Evolutionary conservation across 805 yeast genomes (phyloP).

Genomic region (Ogataea pini): DNA sequence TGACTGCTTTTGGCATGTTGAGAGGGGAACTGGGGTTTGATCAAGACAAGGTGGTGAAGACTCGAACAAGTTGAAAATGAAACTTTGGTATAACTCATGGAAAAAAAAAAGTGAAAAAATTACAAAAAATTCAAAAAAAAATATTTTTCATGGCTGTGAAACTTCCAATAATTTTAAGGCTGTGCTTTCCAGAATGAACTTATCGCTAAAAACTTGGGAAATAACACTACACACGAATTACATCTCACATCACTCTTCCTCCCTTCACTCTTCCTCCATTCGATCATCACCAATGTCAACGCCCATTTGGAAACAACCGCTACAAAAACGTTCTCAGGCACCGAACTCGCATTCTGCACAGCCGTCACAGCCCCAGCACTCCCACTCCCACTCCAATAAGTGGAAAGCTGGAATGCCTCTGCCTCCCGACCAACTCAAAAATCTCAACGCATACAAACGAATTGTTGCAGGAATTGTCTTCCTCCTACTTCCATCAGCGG

Average conservation of each 20-base stretch:
- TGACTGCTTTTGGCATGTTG: constrained; percentile 62
- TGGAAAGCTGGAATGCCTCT: constrained; percentile 9
- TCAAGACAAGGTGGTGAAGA: neutral
- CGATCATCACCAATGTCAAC: too few species aligned
- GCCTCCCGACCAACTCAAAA: constrained; percentile 18
- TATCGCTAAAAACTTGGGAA: neutral
- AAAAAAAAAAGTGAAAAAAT: neutral
- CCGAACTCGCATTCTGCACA: neutral
- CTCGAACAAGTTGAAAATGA: neutral
- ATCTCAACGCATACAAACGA: constrained; percentile 32
- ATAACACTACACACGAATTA: neutral
- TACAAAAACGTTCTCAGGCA: too few species aligned
- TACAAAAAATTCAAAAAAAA: constrained; percentile 2
- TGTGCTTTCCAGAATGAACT: neutral
- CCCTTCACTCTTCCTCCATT: too few species aligned
- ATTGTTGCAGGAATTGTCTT: constrained; percentile 35
- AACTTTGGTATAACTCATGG: neutral
- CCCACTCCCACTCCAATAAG: neutral
- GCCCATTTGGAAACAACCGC: too few species aligned
- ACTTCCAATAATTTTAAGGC: neutral
- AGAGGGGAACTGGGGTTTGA: neutral
- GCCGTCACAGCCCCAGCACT: neutral
- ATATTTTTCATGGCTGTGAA: constrained; percentile 16
- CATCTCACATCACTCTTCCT: too few species aligned
- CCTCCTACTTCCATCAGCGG: constrained; percentile 32